phyloP scores from a whole-genome alignment of 2,329 filamentous ascomycete species.

The Colletotrichum sp. region DNA sequence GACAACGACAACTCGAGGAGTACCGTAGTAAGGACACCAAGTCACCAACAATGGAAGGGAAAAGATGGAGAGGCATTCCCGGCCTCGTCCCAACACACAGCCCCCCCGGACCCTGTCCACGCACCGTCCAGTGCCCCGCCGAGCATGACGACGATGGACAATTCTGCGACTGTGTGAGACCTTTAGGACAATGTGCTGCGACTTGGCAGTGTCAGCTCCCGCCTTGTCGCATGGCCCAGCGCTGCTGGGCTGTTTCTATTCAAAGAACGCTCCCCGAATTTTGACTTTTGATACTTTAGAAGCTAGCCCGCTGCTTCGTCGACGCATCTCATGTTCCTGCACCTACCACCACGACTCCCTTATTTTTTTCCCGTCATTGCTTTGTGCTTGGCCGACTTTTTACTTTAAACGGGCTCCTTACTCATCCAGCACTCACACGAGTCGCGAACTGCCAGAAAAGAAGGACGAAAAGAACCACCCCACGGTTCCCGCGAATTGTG shows the following conservation, averaged over 20 bases:
- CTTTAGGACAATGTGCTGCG: slow-evolving; percentile 12
- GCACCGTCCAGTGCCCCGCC: neutral
- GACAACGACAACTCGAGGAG: neutral
- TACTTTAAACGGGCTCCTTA: neutral
- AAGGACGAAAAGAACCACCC: neutral
- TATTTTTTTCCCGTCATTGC: neutral
- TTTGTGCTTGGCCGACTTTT: neutral
- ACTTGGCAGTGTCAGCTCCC: slow-evolving; percentile 21
- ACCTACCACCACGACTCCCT: neutral
- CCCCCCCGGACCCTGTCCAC: slow-evolving; percentile 7
- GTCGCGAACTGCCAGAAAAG: neutral
- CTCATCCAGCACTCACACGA: neutral
- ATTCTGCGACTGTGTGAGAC: slow-evolving; percentile 19
- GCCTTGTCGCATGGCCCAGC: slow-evolving; percentile 9
- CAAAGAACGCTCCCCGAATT: slow-evolving; percentile 1
- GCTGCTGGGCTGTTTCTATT: slow-evolving; percentile 8
- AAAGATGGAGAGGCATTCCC: neutral
- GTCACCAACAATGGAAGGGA: neutral
- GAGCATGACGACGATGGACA: slow-evolving; percentile 15
- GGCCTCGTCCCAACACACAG: neutral
- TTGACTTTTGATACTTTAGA: slow-evolving; percentile 16
- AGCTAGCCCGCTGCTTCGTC: neutral
- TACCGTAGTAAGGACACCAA: no score
- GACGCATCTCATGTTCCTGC: slow-evolving; percentile 10
- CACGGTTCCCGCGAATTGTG: neutral